Base-by-base conservation (phyloP, 169 alveolate genomes). In the Eimeria brunetti region DNA sequence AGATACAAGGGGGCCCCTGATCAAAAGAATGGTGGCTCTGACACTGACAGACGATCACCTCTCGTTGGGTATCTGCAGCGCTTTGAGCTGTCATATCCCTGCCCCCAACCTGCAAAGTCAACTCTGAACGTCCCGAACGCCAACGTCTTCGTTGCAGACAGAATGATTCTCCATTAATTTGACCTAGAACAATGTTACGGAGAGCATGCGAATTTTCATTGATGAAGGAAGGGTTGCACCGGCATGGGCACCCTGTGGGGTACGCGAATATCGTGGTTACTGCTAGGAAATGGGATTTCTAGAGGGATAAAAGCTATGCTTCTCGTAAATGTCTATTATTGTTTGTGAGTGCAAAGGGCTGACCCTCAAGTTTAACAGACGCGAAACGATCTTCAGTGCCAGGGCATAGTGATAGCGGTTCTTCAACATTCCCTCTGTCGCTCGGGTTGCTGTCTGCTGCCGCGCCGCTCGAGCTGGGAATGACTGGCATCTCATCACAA, bases 41-140 rank as follows among this genome's bases (percentile, higher is more conserved):
- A 18, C 41, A 27, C 38, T 38, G 93, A 33, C 84, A 60, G 46
- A 27, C 18, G 69, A 7, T 86, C 56, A 86, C 93, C 93, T 86
- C 83, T 11, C 93, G 93, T 33, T 86, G 93, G 33, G 93, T 86
- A n/a, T 86, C 93, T 64, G 53, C 81, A 46, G 67, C 64, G 14
- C 93, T 86, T 46, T 86, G 93, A 30, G 67, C 83, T 33, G 93
- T 86, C 60, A 64, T 9, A 46, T 86, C 81, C 71, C 36, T 60
- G 83, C 93, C 93, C 46, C 93, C 93, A 24, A 86, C 64, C 11
- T 46, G 93, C 69, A 86, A 67, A 12, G 93, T 44, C 83, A 86
- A 60, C 93, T 86, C 93, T 44, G 69, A 86, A 38, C 93, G 93
- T n/a, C 93, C 93, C 93, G 93, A 86, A 12, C 93, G 93, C 93